Evolutionary conservation across 2,329 filamentous ascomycete species (phyloP), one percentile per base, ranked within the genome.

Genomic region (Pyrenochaeta sp.): DNA sequence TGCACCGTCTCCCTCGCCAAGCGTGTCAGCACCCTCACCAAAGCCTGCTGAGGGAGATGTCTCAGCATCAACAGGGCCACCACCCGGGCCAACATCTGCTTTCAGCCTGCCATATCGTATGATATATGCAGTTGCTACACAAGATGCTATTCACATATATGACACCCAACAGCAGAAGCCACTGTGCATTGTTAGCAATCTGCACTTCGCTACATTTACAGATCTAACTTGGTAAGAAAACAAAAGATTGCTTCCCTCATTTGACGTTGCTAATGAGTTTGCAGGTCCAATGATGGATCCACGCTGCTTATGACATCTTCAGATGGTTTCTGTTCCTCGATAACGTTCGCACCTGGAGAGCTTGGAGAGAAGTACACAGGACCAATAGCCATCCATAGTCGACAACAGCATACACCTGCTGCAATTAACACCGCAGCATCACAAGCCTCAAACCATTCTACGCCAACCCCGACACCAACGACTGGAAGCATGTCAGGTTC

Each of bases 121-220:
- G 83, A 86, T 99, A 0, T 99, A 98, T 78, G 95, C 94, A 3
- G 94, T 99, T 37, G 96, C 95, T 7, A 99, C 95, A 0, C 94
- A 98, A 74, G 95, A 99, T 78, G 91, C 95, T 0, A 91, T 99
- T 3, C 83, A 97, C 43, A 85, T 99, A 24, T 99, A 99, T 73
- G 95, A 99, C 78, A 99, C 95, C 0, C 95, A 99, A 73, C 95
- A 99, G 74, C 91, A 93, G 71, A 96, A 92, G 7, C 95, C 95
- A 2, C 83, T 99, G 36, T 97, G 93, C 74, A 86, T 98, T 39
- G 94, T 99, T 48, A 98, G 93, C 85, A 99, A 99, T 72, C 80
- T 99, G 64, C 95, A 99, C 77, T 97, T 94, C 77, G 93, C 95
- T 4, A 98, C 95, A 0, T 99, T 99, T 73, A 99, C 95, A 0